phyloP scores from a whole-genome alignment of 768 basidiomycete species.

The Roridomyces roridus region DNA sequence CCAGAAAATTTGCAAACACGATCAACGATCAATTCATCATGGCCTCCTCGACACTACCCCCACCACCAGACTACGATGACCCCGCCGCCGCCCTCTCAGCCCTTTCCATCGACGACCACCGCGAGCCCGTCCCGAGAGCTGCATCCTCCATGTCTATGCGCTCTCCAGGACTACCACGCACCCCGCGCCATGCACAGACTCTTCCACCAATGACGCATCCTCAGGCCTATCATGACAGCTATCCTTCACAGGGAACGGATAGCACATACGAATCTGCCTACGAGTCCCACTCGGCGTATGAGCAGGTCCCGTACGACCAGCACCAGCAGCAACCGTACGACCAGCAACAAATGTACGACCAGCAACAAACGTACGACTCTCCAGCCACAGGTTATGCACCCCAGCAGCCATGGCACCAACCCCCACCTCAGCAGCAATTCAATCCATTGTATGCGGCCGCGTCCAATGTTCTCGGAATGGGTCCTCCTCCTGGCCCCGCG shows the following conservation, averaged over 20 bases:
- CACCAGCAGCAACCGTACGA: background rate
- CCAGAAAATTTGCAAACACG: constrained; percentile 8
- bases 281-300: constrained; percentile 24
- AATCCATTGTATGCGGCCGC: constrained; percentile 76
- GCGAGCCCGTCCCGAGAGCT: constrained; percentile 58
- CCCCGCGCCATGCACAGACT: constrained; percentile 48
- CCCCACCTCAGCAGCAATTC: constrained; percentile 51
- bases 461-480: constrained; percentile 82
- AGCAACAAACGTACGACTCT: constrained; percentile 11
- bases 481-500: constrained; percentile 54
- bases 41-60: too few species aligned
- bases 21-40: too few species aligned
- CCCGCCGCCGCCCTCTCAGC: constrained; percentile 53
- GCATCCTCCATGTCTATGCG: constrained; percentile 65
- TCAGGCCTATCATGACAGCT: constrained; percentile 2
- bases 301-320: constrained; percentile 23
- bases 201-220: constrained; percentile 39
- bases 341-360: background rate
- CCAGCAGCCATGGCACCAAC: constrained; percentile 24
- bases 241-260: constrained; percentile 5
- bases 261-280: constrained; percentile 25
- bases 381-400: constrained; percentile 21
- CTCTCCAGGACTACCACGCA: constrained; percentile 30
- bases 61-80: background rate
- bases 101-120: constrained; percentile 55